Conservation (phyloP, 2,329 filamentous ascomycete genomes). For the Balansia obtecta region DNA sequence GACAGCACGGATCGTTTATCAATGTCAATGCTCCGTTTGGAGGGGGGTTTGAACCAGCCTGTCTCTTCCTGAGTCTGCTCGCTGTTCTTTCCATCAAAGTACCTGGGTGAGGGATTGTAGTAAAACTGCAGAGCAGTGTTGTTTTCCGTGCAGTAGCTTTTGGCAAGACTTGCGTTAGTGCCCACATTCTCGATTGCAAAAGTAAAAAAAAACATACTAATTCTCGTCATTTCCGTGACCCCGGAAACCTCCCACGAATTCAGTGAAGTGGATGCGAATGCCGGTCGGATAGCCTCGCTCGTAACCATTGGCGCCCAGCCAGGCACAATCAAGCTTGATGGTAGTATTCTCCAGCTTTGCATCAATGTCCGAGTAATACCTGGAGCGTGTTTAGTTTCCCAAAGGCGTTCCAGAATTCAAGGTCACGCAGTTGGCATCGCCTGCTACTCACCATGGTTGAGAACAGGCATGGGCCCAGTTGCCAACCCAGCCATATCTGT, state of each 20-base stretch:
- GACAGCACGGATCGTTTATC: neutral
- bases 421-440: neutral
- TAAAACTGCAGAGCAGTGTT: neutral
- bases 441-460: constrained; percentile 1
- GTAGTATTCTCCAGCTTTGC: neutral
- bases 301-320: neutral
- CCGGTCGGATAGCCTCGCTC: neutral
- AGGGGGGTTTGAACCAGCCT: neutral
- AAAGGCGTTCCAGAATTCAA: neutral
- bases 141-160: neutral
- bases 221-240: neutral
- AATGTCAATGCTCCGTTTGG: neutral
- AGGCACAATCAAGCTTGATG: constrained; percentile 1
- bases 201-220: neutral
- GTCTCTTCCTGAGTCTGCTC: neutral
- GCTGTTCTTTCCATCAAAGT: neutral
- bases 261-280: constrained; percentile 3
- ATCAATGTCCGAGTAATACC: constrained; percentile 5
- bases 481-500: constrained; percentile 2
- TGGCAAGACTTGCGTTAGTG: neutral
- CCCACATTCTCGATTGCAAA: neutral
- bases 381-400: neutral
- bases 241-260: neutral
- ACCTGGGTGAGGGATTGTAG: neutral
- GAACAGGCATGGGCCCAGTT: constrained; percentile 3